Evolutionary conservation across 345 rosid genomes (phyloP).

Genomic region (Brassica napus): DNA sequence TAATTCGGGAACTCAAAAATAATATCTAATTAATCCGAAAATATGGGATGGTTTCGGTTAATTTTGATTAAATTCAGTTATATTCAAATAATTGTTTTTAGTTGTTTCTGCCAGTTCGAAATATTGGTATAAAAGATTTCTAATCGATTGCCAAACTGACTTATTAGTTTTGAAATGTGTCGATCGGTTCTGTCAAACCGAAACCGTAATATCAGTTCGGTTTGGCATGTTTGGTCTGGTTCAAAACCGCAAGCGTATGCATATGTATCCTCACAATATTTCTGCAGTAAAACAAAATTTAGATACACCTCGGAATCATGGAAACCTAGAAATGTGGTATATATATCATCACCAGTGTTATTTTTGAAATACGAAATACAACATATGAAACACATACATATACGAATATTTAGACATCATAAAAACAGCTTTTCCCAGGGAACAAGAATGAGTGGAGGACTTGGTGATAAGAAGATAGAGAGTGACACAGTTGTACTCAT

Average conservation of each 20-base stretch:
- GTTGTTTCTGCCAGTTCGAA: not conserved
- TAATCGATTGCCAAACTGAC: not conserved
- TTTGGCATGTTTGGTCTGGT: not conserved
- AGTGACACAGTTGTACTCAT: not conserved
- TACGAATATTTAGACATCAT: not conserved
- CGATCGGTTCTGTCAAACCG: not conserved
- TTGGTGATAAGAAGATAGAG: not conserved
- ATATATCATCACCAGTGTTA: not conserved
- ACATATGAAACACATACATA: not conserved
- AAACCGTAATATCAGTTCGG: not conserved
- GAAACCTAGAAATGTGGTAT: not conserved
- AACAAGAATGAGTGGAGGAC: not conserved
- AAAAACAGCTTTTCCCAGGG: not conserved
- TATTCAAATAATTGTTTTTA: no score
- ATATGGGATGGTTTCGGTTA: not conserved
- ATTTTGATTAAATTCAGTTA: not conserved
- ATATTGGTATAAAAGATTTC: not conserved
- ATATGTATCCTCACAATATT: not conserved
- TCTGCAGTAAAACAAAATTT: not conserved
- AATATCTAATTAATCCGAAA: not conserved
- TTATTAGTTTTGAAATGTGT: not conserved
- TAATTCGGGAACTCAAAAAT: not conserved
- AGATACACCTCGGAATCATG: not conserved
- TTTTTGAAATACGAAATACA: constrained; percentile 4
- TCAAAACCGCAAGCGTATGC: not conserved